A percentile compares a stretch with the other conserved stretches of the same genome.
phyloP scores from a whole-genome alignment of 2,329 filamentous ascomycete species.

The Tolypocladium tropicale region DNA sequence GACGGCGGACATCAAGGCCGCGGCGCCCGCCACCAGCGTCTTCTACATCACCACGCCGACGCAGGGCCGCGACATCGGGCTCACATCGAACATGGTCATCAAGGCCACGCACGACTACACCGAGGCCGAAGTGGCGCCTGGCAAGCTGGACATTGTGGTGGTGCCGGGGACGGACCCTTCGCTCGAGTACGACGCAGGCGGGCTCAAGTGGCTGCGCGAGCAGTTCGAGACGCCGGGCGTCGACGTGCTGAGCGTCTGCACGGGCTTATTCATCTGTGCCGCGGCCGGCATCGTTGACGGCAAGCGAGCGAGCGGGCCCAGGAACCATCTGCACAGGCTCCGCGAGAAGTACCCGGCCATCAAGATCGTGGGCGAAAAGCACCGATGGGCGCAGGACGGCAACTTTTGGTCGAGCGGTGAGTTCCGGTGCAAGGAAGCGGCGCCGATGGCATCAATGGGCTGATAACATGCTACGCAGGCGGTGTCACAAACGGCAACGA shows the following conservation, averaged over 20 bases:
- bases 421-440: slow-evolving; percentile 4
- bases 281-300: slow-evolving; percentile 37
- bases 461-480: no score
- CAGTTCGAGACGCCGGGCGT: slow-evolving; percentile 28
- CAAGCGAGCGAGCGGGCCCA: slow-evolving; percentile 34
- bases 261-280: slow-evolving; percentile 37
- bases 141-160: slow-evolving; percentile 38
- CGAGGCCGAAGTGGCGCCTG: slow-evolving; percentile 36
- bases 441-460: not conserved
- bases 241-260: slow-evolving; percentile 42
- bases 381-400: slow-evolving; percentile 41
- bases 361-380: slow-evolving; percentile 32
- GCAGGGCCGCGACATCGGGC: slow-evolving; percentile 22
- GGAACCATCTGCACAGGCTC: slow-evolving; percentile 30
- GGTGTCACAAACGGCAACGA: slow-evolving; percentile 48
- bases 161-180: slow-evolving; percentile 39
- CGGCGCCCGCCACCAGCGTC: slow-evolving; percentile 32
- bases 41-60: slow-evolving; percentile 33
- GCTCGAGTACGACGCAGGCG: slow-evolving; percentile 18
- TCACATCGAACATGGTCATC: slow-evolving; percentile 30
- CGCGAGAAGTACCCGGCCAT: slow-evolving; percentile 25
- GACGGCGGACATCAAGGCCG: slow-evolving; percentile 24
- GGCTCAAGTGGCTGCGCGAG: slow-evolving; percentile 29
- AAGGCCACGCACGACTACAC: slow-evolving; percentile 31
- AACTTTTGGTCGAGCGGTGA: slow-evolving; percentile 45